Evolutionary conservation across 805 yeast species (phyloP), one percentile per base, ranked within the genome.

Genomic region (Metschnikowia hibisci): DNA sequence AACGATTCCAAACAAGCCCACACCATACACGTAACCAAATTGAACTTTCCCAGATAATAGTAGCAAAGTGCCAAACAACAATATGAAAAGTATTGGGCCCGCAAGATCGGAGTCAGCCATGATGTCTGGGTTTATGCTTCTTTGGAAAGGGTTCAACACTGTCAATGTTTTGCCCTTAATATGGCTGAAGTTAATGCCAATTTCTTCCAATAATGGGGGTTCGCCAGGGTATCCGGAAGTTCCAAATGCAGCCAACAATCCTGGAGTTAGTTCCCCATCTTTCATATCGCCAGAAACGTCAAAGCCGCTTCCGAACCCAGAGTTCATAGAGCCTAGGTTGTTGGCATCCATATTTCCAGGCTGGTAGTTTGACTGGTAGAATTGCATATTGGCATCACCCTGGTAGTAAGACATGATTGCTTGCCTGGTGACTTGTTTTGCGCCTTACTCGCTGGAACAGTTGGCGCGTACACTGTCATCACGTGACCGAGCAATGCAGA

Each of bases 1-100:
- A 12, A 87, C 60, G 1, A 95, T 84, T 13, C 99, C 99, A 54
- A 91, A 81, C 33, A 93, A 66, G 0, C 96, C 98, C 32, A 93
- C 95, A 31, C 99, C 98, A 58, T 93, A 93, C 39, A 93, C 86
- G 63, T 93, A 93, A 2, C 98, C 98, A 61, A 93, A 93, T 62
- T 93, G 98, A 12, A 91, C 86, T 62, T 91, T 93, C 4, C 99
- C 98, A 1, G 96, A 82, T 34, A 90, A 71, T 39, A 91, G 68
- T 42, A 93, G 69, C 47, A 84, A 80, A 0, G 89, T 76, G 15
- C 96, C 99, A 60, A 91, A 91, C 44, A 88, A 64, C 41, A 93
- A 69, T 57, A 91, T 91, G 63, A 91, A 93, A 32, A 93, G 67
- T 26, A 93, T 73, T 1, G 99, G 99, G 1, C 99, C 99, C 0